phyloP scores from a whole-genome alignment of 2,329 filamentous ascomycete genomes.

The Phyllachora maydis region DNA sequence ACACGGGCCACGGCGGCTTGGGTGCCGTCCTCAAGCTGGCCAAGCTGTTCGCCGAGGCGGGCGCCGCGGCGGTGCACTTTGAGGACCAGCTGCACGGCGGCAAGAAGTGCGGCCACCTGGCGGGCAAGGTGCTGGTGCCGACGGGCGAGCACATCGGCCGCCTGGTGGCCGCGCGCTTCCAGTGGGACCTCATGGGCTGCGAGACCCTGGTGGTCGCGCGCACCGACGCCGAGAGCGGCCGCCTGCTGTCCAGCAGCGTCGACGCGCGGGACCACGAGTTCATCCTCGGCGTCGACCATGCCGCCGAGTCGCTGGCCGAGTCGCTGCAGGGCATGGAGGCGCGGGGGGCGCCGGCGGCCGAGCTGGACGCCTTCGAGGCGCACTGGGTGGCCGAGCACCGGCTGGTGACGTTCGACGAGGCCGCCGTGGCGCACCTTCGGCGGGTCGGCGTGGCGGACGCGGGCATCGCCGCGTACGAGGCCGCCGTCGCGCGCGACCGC shows the following conservation, averaged over 20 bases:
- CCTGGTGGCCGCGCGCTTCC: slow-evolving; percentile 76
- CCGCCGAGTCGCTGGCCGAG: slow-evolving; percentile 67
- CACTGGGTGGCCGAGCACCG: slow-evolving; percentile 74
- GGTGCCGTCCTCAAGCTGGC: slow-evolving; percentile 89
- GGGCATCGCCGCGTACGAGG: slow-evolving; percentile 47
- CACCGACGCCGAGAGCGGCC: slow-evolving; percentile 88
- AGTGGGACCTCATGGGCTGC: slow-evolving; percentile 95
- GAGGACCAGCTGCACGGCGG: slow-evolving; percentile 95
- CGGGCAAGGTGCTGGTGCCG: slow-evolving; percentile 88
- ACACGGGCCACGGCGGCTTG: slow-evolving; percentile 85
- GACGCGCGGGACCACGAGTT: slow-evolving; percentile 94
- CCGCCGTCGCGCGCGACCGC: slow-evolving; percentile 37
- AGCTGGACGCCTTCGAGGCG: slow-evolving; percentile 75
- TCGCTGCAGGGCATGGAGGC: slow-evolving; percentile 80
- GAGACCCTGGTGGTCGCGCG: slow-evolving; percentile 91
- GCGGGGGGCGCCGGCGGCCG: slow-evolving; percentile 50
- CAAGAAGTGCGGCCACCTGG: slow-evolving; percentile 95
- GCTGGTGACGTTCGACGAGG: slow-evolving; percentile 83
- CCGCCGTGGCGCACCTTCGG: slow-evolving; percentile 54
- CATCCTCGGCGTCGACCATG: slow-evolving; percentile 65
- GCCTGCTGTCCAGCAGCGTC: slow-evolving; percentile 72
- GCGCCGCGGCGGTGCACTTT: slow-evolving; percentile 89
- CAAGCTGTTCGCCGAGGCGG: slow-evolving; percentile 94
- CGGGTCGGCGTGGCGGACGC: slow-evolving; percentile 40
- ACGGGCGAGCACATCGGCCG: slow-evolving; percentile 93